Conservation (phyloP, 768 basidiomycete genomes). For the Xerocomellus intermedius region DNA sequence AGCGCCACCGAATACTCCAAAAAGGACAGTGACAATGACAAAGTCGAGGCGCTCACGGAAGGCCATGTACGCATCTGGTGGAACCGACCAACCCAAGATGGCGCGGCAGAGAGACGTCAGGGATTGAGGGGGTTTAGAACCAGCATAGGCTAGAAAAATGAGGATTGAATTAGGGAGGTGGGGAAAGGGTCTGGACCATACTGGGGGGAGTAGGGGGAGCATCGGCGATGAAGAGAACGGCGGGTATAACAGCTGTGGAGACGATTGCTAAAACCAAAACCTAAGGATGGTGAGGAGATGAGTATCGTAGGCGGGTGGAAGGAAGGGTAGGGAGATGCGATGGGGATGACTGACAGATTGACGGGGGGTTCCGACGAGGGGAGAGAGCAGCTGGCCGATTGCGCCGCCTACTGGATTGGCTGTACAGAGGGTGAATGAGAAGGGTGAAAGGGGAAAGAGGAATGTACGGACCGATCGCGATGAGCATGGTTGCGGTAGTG, state of each 20-base stretch:
- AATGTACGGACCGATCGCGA: constrained; percentile 41
- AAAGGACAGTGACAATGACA: constrained; percentile 52
- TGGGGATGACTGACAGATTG: constrained; percentile 52
- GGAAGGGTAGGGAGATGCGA: background rate
- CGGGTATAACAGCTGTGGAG: constrained; percentile 58
- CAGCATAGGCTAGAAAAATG: constrained; percentile 56
- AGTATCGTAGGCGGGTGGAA: background rate
- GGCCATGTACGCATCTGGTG: constrained; percentile 55
- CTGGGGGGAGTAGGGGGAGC: constrained; percentile 79
- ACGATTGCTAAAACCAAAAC: constrained; percentile 71
- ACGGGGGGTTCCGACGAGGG: constrained; percentile 51
- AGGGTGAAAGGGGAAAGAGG: background rate
- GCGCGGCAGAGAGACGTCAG: constrained; percentile 54
- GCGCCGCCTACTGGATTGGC: constrained; percentile 77
- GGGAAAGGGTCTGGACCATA: constrained; percentile 31
- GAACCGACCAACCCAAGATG: constrained; percentile 43
- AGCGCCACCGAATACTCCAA: constrained; percentile 66
- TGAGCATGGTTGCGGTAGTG: constrained; percentile 73
- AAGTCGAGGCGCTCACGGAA: constrained; percentile 70
- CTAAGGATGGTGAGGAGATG: constrained; percentile 34
- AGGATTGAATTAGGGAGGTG: background rate
- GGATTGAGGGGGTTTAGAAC: constrained; percentile 55
- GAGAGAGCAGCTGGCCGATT: constrained; percentile 70
- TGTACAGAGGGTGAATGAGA: constrained; percentile 21
- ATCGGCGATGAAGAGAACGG: constrained; percentile 54